Percentiles rank a stretch among this genome's conserved stretches.
Evolutionary conservation across 2,329 filamentous ascomycete genomes (phyloP).

Genomic region (Fonsecaea pugnacius): DNA sequence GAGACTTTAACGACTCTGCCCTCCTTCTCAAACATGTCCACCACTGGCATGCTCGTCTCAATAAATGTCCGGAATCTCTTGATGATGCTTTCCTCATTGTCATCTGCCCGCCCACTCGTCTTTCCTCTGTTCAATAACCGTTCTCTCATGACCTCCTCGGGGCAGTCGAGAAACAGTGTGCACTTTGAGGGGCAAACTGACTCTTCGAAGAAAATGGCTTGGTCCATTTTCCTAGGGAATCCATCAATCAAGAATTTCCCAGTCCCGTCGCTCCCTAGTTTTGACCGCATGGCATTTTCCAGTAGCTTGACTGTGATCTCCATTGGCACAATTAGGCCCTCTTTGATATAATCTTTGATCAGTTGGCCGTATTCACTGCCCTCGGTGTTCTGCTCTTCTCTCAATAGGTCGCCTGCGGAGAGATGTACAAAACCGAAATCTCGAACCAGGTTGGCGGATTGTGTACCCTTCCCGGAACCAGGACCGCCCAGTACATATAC

Average conservation of each 20-base stretch:
- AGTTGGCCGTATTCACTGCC: constrained; percentile 88
- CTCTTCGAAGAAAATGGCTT: constrained; percentile 91
- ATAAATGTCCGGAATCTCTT: constrained; percentile 95
- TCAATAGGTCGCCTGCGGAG: constrained; percentile 88
- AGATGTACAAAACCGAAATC: constrained; percentile 93
- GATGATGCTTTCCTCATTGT: constrained; percentile 93
- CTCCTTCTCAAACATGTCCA: constrained; percentile 78
- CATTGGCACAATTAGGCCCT: constrained; percentile 98
- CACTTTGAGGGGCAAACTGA: constrained; percentile 80
- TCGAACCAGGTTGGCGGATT: constrained; percentile 84
- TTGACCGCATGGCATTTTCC: constrained; percentile 85
- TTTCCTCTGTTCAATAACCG: constrained; percentile 85
- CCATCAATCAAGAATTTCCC: constrained; percentile 78
- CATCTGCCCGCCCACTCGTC: constrained; percentile 87
- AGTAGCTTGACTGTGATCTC: constrained; percentile 93
- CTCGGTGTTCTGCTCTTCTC: constrained; percentile 85
- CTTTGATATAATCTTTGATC: constrained; percentile 90
- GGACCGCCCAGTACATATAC: constrained; percentile 96
- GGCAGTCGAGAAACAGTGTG: constrained; percentile 92
- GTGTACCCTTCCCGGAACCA: constrained; percentile 94
- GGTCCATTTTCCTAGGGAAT: constrained; percentile 96
- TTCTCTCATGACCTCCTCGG: constrained; percentile 83
- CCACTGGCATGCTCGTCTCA: constrained; percentile 97
- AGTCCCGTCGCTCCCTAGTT: constrained; percentile 62
- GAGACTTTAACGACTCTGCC: constrained; percentile 79